Percentiles rank a stretch among this genome's conserved stretches.
Conservation (phyloP, 2,329 filamentous ascomycete species). For the Alternaria ventricosa region DNA sequence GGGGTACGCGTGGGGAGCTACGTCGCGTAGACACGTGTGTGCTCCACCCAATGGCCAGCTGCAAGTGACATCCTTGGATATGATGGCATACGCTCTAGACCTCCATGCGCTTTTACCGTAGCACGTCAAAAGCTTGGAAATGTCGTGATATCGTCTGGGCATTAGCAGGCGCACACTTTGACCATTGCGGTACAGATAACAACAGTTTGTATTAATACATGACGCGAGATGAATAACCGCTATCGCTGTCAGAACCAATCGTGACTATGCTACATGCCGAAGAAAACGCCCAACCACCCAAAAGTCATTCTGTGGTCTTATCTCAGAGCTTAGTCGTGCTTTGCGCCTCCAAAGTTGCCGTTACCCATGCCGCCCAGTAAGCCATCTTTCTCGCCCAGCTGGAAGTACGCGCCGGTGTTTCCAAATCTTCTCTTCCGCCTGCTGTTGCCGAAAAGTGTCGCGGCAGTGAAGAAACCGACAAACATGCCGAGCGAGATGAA, state of each 20-base stretch:
- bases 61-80: not conserved
- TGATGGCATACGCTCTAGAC: not conserved
- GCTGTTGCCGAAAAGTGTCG: slow-evolving; percentile 45
- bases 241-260: not conserved
- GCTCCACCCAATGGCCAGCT: not conserved
- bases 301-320: not conserved
- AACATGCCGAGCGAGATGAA: slow-evolving; percentile 60
- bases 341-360: slow-evolving; percentile 49
- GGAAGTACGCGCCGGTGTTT: slow-evolving; percentile 66
- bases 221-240: not conserved
- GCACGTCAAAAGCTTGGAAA: not conserved
- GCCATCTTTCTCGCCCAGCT: slow-evolving; percentile 72
- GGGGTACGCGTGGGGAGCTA: not conserved
- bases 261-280: slow-evolving; percentile 17
- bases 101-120: not conserved
- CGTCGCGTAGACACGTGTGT: not conserved
- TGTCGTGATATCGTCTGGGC: not conserved
- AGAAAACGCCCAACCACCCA: slow-evolving; percentile 2
- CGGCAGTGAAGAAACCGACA: slow-evolving; percentile 62
- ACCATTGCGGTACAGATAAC: not conserved
- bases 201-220: not conserved
- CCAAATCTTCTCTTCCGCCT: slow-evolving; percentile 53
- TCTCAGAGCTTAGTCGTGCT: slow-evolving; percentile 33
- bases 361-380: slow-evolving; percentile 61
- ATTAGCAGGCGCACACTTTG: not conserved